Percentiles rank a stretch among this genome's conserved stretches.
Conservation (phyloP, 2,329 filamentous ascomycete genomes). For the Paraconiothyrium sp. region DNA sequence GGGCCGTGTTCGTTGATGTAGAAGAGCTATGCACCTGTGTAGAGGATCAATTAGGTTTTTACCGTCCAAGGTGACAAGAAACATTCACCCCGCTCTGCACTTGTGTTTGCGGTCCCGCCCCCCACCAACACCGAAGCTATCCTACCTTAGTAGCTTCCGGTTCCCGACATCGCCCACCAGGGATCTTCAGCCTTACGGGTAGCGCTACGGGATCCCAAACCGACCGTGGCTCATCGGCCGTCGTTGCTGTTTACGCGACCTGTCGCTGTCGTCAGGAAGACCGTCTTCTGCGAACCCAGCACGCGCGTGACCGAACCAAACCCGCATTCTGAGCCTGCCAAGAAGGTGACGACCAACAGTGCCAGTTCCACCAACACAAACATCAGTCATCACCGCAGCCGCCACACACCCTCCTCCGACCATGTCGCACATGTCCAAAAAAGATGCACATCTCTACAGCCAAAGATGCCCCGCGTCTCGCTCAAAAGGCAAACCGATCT, state of each 20-base stretch:
- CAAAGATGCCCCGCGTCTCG: conserved; percentile 67
- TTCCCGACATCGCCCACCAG: conserved; percentile 12
- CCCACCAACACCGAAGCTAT: conserved; percentile 7
- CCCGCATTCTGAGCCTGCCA: neutral
- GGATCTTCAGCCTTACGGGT: conserved; percentile 6
- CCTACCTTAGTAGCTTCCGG: neutral
- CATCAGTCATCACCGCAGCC: neutral
- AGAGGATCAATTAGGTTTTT: conserved; percentile 6
- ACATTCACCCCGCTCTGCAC: conserved; percentile 10
- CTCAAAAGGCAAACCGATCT: conserved; percentile 68
- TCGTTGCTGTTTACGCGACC: neutral
- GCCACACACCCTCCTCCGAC: conserved; percentile 6
- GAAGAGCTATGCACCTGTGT: conserved; percentile 5
- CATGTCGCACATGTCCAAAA: conserved; percentile 40
- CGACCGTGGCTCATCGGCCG: neutral
- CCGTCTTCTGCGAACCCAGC: neutral
- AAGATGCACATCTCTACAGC: conserved; percentile 79
- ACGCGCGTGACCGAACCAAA: neutral
- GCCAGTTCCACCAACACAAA: conserved; percentile 14
- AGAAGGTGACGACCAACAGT: neutral
- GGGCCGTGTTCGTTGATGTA: neutral
- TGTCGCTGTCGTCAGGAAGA: no score
- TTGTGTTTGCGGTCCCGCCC: neutral
- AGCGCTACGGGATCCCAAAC: conserved; percentile 6
- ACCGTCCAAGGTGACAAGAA: conserved; percentile 6